These are phyloP conservation scores for Croton setiger DNA, from an alignment of 441 rosid genomes.

Conservation along the genomic window DNA sequence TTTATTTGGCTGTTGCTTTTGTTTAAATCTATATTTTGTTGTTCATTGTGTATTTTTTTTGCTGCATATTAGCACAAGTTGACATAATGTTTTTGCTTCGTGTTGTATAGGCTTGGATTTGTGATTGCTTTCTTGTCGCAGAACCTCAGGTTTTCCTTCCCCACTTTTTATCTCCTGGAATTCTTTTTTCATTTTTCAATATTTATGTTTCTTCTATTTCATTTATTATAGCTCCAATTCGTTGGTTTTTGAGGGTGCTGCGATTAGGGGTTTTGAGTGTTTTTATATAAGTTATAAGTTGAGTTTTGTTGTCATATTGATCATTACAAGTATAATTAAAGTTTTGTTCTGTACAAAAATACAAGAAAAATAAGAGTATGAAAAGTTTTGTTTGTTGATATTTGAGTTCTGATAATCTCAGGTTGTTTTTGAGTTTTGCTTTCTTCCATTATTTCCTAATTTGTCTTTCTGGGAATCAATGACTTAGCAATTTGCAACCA, in stretches of 20 bases:
- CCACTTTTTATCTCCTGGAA: neutral
- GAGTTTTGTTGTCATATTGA: too few species aligned
- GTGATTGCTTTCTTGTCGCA: neutral
- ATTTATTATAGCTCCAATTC: slow-evolving; percentile 5
- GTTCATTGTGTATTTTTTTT: neutral
- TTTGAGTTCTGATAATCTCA: too few species aligned
- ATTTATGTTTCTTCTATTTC: slow-evolving; percentile 3
- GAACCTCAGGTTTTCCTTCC: neutral
- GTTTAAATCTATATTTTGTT: neutral
- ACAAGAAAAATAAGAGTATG: too few species aligned
- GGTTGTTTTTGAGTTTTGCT: too few species aligned
- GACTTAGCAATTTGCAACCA: too few species aligned
- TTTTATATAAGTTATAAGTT: neutral
- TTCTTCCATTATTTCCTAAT: too few species aligned
- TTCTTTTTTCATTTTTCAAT: neutral
- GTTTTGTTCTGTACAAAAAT: too few species aligned
- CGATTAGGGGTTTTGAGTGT: neutral
- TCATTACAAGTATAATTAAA: too few species aligned
- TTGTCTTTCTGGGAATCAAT: too few species aligned
- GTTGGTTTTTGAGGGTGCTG: slow-evolving; percentile 7
- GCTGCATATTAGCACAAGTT: neutral
- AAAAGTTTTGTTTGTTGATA: too few species aligned
- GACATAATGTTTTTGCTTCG: neutral
- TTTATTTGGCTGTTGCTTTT: neutral
- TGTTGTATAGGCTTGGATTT: slow-evolving; percentile 11